Conservation (phyloP, 176 grass and related monocot genomes). For the Musa itinerans region DNA sequence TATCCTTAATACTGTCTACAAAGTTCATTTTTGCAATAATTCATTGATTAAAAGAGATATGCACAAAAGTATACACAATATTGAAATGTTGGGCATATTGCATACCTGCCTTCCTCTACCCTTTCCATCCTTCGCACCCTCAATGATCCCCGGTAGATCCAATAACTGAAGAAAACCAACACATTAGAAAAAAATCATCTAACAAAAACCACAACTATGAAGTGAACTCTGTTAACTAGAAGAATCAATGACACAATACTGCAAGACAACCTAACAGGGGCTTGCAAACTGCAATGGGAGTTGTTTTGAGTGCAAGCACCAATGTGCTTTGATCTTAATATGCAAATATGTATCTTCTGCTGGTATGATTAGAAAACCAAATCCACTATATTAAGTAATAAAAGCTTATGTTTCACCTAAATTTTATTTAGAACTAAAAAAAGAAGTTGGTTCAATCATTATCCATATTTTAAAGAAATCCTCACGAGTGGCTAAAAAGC, state of each 20-base stretch:
- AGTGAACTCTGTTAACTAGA: neutral
- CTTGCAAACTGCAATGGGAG: neutral
- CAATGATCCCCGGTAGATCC: constrained; percentile 96
- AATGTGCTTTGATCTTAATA: too few relatives aligned
- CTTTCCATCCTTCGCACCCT: constrained; percentile 99
- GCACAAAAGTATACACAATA: neutral
- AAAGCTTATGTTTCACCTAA: too few relatives aligned
- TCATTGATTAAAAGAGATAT: neutral
- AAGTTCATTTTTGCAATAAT: too few relatives aligned
- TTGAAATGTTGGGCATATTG: neutral
- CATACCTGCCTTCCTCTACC: constrained; percentile 99
- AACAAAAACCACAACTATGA: neutral
- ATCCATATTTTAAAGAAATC: too few relatives aligned
- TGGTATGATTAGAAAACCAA: too few relatives aligned
- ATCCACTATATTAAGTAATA: too few relatives aligned
- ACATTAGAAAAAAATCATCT: constrained; percentile 17
- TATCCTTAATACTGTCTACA: too few relatives aligned
- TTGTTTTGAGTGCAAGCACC: too few relatives aligned
- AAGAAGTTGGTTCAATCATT: too few relatives aligned
- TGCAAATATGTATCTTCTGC: too few relatives aligned
- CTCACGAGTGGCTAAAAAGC: too few relatives aligned
- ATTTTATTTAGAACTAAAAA: too few relatives aligned
- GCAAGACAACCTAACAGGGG: neutral
- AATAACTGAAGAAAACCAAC: constrained; percentile 48
- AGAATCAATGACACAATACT: neutral